Evolutionary conservation across 2,329 filamentous ascomycete species (phyloP), one percentile per base, ranked within the genome.

Genomic region (Phialophora verrucosa): DNA sequence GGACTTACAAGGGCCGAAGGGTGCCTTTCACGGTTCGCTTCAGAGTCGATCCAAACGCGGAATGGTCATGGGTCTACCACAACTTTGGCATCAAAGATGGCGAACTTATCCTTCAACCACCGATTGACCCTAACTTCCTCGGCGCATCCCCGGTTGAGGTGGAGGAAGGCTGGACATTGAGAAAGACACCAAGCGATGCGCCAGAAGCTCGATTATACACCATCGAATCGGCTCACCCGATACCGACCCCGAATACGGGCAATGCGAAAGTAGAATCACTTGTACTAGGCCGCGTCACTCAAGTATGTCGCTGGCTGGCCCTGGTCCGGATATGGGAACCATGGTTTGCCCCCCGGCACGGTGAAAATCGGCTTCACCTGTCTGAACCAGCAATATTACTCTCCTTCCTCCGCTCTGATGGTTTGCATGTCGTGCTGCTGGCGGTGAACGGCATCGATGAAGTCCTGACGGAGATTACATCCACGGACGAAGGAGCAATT

Each of bases 321-420:
- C 79, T 97, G 12, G 88, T 96, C 4, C 87, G 93, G 20, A 82
- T 91, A 3, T 95, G 89, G 87, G 85, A 85, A 38, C 90, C 93
- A 1, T 98, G 94, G 94, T 81, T 73, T 51, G 92, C 90, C 7
- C 94, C 94, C n/a, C 84, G 92, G 47, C 93, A 97, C 76, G 93
- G 93, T 12, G 88, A 85, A 68, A 78, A 81, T 3, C 80, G 80
- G 0, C 90, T 96, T 64, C 79, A 81, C 4, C 81, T 93, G 4
- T 90, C 92, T 67, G 91, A 93, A 72, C 91, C 96, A 73, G 92
- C 88, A 1, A 79, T 97, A 1, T 75, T 96, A 20, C 88, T 89
- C 65, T 91, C 91, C 0, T 97, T 97, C 72, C 80, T 96, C 25
- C 89, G 87, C 27, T 77, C 81, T 0, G 82, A 90, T 70, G 93